Percentiles rank a stretch among this genome's conserved stretches.
Evolutionary conservation across 192 early-diverging fungal genomes (phyloP).

Genomic region (Phycomyces blakesleeanus): DNA sequence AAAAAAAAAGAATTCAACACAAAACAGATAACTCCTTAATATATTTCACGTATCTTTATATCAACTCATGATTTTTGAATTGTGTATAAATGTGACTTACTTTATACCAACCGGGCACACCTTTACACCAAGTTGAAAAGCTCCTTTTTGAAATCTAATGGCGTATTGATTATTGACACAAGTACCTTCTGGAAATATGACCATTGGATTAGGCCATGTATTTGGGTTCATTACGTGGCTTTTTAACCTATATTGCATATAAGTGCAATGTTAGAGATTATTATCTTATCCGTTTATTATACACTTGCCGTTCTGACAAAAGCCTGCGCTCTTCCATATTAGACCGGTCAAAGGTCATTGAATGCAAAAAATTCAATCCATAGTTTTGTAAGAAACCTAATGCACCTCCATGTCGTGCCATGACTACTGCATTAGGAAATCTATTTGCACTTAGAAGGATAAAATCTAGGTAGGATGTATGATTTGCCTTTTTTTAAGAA

Average conservation of each 20-base stretch:
- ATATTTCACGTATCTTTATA: too few species aligned
- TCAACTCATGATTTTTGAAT: not conserved
- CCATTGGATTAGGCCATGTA: constrained; percentile 29
- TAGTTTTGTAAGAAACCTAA: constrained; percentile 25
- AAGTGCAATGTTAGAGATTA: too few species aligned
- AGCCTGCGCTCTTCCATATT: constrained; percentile 13
- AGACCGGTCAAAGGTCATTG: constrained; percentile 22
- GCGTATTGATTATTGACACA: constrained; percentile 27
- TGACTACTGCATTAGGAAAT: constrained; percentile 27
- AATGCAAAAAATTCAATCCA: constrained; percentile 29
- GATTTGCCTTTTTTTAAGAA: constrained; percentile 18
- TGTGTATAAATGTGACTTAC: not conserved
- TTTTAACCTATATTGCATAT: constrained; percentile 12
- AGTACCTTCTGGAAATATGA: constrained; percentile 32
- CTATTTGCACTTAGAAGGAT: constrained; percentile 25
- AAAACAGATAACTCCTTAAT: too few species aligned
- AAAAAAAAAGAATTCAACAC: too few species aligned
- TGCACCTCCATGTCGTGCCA: constrained; percentile 20
- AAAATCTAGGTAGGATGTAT: constrained; percentile 27
- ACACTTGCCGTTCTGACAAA: constrained; percentile 9
- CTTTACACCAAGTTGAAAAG: constrained; percentile 27
- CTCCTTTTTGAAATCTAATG: constrained; percentile 29
- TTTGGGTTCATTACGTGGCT: constrained; percentile 15
- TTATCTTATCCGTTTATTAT: not conserved
- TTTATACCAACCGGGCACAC: constrained; percentile 25